These are phyloP conservation scores for Boletus bicolor DNA, from an alignment of 768 basidiomycete genomes.

Conservation along the genomic window DNA sequence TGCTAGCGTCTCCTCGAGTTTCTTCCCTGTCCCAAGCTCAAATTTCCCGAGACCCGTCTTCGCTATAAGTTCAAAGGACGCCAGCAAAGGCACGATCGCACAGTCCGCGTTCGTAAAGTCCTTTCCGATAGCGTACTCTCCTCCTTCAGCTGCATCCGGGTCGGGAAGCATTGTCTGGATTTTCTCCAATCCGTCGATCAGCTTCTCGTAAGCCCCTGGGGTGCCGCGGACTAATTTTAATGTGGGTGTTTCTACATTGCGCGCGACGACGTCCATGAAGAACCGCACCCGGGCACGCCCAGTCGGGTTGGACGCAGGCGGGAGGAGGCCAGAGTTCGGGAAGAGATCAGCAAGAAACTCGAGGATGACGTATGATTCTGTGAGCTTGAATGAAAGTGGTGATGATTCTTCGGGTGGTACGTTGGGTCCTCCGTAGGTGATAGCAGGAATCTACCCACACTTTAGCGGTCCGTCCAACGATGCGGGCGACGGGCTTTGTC, in stretches of 20 bases:
- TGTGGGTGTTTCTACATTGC: conserved; percentile 38
- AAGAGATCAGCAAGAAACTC: conserved; percentile 64
- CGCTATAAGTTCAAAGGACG: conserved; percentile 39
- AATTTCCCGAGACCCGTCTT: conserved; percentile 50
- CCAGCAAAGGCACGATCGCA: conserved; percentile 54
- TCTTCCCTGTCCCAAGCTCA: conserved; percentile 43
- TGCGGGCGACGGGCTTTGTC: not conserved
- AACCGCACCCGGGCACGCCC: conserved; percentile 55
- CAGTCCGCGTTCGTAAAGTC: conserved; percentile 61
- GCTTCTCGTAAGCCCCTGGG: not conserved
- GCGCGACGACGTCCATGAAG: conserved; percentile 54
- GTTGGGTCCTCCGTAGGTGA: conserved; percentile 58
- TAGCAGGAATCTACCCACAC: conserved; percentile 43
- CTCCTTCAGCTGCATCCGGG: conserved; percentile 43
- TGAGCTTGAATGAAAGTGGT: conserved; percentile 53
- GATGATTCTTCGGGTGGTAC: conserved; percentile 53
- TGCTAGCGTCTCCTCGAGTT: conserved; percentile 40
- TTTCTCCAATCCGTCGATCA: conserved; percentile 1
- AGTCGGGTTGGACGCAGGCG: conserved; percentile 44
- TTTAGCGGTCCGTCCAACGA: not conserved
- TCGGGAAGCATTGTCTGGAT: conserved; percentile 8
- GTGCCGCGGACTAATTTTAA: conserved; percentile 25
- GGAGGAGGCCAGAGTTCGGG: conserved; percentile 45
- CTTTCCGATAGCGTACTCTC: conserved; percentile 34
- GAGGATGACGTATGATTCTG: conserved; percentile 61